Conservation (phyloP, 495 filamentous ascomycete genomes). For the Xylaria venustula region DNA sequence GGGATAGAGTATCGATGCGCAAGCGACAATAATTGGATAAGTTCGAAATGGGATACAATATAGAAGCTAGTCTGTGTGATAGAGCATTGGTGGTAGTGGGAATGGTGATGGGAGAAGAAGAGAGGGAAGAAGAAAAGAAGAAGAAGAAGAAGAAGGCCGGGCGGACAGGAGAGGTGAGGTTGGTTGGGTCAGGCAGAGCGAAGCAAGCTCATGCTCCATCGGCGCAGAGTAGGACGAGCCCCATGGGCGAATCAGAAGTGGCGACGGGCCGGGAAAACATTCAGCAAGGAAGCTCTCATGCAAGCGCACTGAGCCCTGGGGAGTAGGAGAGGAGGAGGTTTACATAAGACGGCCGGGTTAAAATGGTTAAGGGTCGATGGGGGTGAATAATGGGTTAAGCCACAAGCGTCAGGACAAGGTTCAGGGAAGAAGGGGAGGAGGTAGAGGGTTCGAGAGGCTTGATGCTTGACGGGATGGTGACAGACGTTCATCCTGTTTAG, state of each 20-base stretch:
- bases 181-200: constrained; percentile 15
- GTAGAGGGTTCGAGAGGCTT: too few relatives aligned
- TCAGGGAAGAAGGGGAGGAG: too few relatives aligned
- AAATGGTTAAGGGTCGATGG: too few relatives aligned
- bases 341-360: constrained; percentile 21
- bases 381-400: too few relatives aligned
- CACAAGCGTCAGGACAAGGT: not conserved
- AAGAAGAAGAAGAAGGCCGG: constrained; percentile 16
- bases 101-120: constrained; percentile 12
- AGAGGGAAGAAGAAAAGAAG: constrained; percentile 14
- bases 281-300: constrained; percentile 21
- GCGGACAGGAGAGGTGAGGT: constrained; percentile 28
- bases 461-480: too few relatives aligned
- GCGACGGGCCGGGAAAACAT: constrained; percentile 34
- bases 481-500: too few relatives aligned
- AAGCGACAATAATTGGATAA: constrained; percentile 12
- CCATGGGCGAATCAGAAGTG: constrained; percentile 33
- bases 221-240: constrained; percentile 27
- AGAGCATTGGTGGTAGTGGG: not conserved
- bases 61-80: not conserved
- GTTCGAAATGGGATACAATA: not conserved
- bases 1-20: constrained; percentile 7
- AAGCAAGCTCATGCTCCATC: constrained; percentile 21
- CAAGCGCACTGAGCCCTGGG: not conserved
- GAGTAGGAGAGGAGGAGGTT: constrained; percentile 8